Conservation (phyloP, 306 rosid genomes). For the Cicer yamashitae region DNA sequence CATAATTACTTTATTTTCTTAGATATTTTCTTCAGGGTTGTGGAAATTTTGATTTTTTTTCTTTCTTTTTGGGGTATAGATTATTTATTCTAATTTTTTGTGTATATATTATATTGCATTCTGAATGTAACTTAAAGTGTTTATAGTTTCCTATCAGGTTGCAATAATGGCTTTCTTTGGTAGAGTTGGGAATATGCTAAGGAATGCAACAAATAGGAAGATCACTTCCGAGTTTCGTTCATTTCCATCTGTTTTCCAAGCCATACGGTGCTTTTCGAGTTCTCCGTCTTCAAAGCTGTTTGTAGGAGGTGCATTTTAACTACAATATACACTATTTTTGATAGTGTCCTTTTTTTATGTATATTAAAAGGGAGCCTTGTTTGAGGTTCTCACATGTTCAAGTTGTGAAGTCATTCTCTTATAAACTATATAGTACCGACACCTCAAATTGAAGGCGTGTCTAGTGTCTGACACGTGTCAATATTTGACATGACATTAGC, state of each 20-base stretch:
- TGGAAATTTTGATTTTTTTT: not conserved
- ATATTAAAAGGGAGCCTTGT: not conserved
- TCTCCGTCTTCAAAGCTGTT: conserved; percentile 67
- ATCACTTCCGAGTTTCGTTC: conserved; percentile 56
- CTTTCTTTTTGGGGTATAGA: not conserved
- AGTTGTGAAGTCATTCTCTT: not conserved
- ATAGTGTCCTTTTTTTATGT: not conserved
- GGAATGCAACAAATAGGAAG: conserved; percentile 60
- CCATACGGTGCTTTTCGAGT: conserved; percentile 68
- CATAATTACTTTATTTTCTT: not conserved
- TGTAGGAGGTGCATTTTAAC: conserved; percentile 72
- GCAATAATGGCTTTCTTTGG: conserved; percentile 79
- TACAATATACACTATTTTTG: conserved; percentile 4
- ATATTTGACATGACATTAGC: not conserved
- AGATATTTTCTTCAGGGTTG: not conserved
- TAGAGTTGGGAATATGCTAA: conserved; percentile 73
- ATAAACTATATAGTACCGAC: not conserved
- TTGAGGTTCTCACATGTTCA: not conserved
- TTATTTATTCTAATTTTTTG: not conserved
- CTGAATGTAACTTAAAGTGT: not conserved
- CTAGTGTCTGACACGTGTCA: too few relatives aligned
- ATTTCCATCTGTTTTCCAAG: conserved; percentile 61
- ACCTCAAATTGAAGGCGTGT: too few relatives aligned
- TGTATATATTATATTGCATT: not conserved
- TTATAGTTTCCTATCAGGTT: conserved; percentile 47